These are phyloP conservation scores for Phlebiopsis flavidoalba DNA, from an alignment of 768 basidiomycete genomes.

Conservation along the genomic window DNA sequence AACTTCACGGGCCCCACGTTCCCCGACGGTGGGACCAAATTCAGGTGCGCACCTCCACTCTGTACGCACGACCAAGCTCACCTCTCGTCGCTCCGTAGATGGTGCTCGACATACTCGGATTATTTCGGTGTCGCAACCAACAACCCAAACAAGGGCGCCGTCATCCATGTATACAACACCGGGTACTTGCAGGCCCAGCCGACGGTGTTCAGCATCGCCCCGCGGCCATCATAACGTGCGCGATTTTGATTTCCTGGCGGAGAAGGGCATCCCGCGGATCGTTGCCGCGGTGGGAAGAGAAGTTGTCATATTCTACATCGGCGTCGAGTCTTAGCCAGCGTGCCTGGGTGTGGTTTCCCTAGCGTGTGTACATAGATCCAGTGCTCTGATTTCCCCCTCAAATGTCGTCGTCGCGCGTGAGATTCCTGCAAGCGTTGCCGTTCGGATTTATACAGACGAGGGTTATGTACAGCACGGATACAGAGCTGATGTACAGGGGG, in stretches of 20 bases:
- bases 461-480: too few relatives aligned
- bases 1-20: slow-evolving; percentile 56
- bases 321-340: slow-evolving; percentile 39
- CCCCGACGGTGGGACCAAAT: slow-evolving; percentile 59
- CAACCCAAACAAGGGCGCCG: slow-evolving; percentile 54
- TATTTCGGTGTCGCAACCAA: slow-evolving; percentile 74
- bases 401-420: too few relatives aligned
- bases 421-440: too few relatives aligned
- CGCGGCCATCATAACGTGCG: slow-evolving; percentile 60
- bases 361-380: background rate
- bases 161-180: slow-evolving; percentile 65
- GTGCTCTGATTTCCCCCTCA: background rate
- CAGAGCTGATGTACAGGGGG: background rate
- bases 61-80: background rate
- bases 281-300: slow-evolving; percentile 61
- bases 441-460: too few relatives aligned
- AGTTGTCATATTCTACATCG: slow-evolving; percentile 58
- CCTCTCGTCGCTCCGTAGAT: slow-evolving; percentile 36
- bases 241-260: slow-evolving; percentile 73
- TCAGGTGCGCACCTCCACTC: slow-evolving; percentile 45
- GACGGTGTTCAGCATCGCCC: slow-evolving; percentile 49
- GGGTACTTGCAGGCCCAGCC: slow-evolving; percentile 62
- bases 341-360: background rate
- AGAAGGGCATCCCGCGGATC: slow-evolving; percentile 57
- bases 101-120: slow-evolving; percentile 72